Evolutionary conservation across 176 grass and related monocot genomes (phyloP).

Genomic region (Aegilops speltoides): DNA sequence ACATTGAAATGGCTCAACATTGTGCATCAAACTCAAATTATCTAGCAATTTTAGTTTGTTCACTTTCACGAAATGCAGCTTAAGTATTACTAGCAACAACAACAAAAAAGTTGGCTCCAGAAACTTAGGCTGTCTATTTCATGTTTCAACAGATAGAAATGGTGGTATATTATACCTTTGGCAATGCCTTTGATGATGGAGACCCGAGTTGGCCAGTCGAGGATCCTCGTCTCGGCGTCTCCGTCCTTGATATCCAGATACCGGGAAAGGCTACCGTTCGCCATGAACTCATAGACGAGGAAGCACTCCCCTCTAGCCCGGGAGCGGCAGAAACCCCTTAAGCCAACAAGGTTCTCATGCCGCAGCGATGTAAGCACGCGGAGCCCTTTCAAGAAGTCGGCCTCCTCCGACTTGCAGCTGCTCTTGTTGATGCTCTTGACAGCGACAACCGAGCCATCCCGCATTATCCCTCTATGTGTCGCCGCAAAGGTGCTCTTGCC

Average conservation of each 20-base stretch:
- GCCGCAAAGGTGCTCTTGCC: constrained; percentile 60
- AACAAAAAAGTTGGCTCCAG: not conserved
- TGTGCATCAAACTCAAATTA: not conserved
- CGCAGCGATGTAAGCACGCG: constrained; percentile 47
- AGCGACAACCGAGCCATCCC: constrained; percentile 52
- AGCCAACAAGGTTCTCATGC: constrained; percentile 71
- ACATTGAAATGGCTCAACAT: not conserved
- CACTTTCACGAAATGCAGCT: not conserved
- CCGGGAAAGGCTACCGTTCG: constrained; percentile 52
- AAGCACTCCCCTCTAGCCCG: constrained; percentile 71
- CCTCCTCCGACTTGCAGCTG: constrained; percentile 75
- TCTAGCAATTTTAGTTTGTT: not conserved
- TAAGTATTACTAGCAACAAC: not conserved
- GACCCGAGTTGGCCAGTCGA: constrained; percentile 62
- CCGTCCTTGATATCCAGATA: constrained; percentile 57
- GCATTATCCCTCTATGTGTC: constrained; percentile 56
- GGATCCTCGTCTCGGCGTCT: constrained; percentile 17
- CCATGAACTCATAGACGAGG: constrained; percentile 78
- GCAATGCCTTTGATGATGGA: constrained; percentile 79
- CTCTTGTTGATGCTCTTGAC: constrained; percentile 82
- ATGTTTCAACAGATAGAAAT: not conserved
- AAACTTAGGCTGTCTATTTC: not conserved
- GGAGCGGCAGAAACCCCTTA: constrained; percentile 74
- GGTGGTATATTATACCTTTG: constrained; percentile 32
- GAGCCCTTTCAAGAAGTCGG: constrained; percentile 68